Evolutionary conservation across 768 basidiomycete genomes (phyloP).

Genomic region (Nevesoporus exiguus): DNA sequence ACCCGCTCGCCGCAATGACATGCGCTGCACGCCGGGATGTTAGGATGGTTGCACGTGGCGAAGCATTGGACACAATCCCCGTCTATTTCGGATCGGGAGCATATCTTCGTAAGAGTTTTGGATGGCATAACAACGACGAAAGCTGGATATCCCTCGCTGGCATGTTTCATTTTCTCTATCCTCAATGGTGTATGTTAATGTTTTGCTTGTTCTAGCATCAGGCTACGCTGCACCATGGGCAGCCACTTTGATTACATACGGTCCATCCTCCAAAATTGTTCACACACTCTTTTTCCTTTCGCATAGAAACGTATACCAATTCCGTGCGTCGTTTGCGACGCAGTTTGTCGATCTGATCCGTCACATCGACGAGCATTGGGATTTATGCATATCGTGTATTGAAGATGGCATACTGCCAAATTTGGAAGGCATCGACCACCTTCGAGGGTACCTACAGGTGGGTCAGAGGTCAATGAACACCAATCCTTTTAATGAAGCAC

Average conservation of each 20-base stretch:
- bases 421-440: slow-evolving; percentile 8
- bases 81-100: neutral
- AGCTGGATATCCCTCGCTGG: neutral
- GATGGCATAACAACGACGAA: slow-evolving; percentile 11
- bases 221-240: slow-evolving; percentile 4
- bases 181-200: neutral
- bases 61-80: slow-evolving; percentile 5
- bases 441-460: neutral
- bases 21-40: neutral
- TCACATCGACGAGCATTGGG: slow-evolving; percentile 18
- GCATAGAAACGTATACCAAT: neutral
- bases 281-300: slow-evolving; percentile 21
- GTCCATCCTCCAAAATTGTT: slow-evolving; percentile 18
- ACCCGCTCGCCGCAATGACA: neutral
- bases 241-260: slow-evolving; percentile 7
- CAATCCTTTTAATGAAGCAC: neutral
- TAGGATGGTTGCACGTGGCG: slow-evolving; percentile 5
- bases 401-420: slow-evolving; percentile 14
- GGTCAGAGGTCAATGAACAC: neutral
- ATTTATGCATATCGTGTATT: slow-evolving; percentile 15
- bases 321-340: neutral
- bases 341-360: slow-evolving; percentile 14
- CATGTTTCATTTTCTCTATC: neutral
- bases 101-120: slow-evolving; percentile 1
- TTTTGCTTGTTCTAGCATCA: neutral